Base-by-base conservation (phyloP, 805 yeast genomes). In the Lipomyces yamanashiensis region DNA sequence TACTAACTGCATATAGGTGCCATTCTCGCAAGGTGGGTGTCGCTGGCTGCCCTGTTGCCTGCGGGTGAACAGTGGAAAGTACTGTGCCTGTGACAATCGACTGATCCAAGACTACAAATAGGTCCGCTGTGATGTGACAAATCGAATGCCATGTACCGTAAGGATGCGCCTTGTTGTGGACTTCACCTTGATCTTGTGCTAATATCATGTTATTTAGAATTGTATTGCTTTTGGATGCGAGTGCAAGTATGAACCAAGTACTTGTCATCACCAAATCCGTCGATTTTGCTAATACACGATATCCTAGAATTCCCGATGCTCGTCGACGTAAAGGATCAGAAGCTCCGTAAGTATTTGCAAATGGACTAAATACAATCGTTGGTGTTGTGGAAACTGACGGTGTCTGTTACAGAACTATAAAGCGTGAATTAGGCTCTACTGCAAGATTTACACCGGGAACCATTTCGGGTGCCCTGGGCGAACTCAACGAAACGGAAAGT, bases 291-390 rank as follows among this genome's bases (percentile, higher is more conserved):
- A 79, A 83, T 41, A 86, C 88, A 2, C 88, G 87, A 74, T 87
- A 88, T 7, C 83, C 10, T 90, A 71, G 90, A 86, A 56, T 90
- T 92, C 76, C 77, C 79, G 40, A 79, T 88, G 57, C 92, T 92
- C 0, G 88, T 84, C 67, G 82, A 81, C 36, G 85, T 80, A 71
- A 84, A 75, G 58, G 37, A 19, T 93, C 39, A 89, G 83, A 70
- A 93, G 97, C 1, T 97, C 91, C 71, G 99, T 98, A 6, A 85
- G 95, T 23, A 13, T 15, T 19, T 17, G 15, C 13, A 9, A 21
- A 13, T 48, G 15, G 36, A 4, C 37, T 5, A 9, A n/a, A 15
- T 45, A 5, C 13, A 33, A 5, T 54, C 12, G 41, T 9, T 40
- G 23, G 19, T 37, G 34, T 28, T 28, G 28, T 28, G 28, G 28